Conservation (phyloP, 805 yeast species). For the Ogataea glucozyma region DNA sequence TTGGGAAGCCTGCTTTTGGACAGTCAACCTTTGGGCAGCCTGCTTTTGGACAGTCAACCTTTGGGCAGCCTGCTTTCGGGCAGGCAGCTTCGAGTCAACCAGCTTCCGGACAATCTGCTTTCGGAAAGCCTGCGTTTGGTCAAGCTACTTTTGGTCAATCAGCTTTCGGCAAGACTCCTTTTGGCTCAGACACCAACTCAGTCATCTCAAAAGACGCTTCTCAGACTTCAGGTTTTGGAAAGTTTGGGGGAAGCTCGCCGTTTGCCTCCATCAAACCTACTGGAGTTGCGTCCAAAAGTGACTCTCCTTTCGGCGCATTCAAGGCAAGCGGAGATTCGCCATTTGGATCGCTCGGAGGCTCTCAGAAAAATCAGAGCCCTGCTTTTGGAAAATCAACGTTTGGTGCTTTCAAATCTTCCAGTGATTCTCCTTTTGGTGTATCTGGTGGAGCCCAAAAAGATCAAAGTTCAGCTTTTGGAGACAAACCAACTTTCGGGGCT, state of each 20-base stretch:
- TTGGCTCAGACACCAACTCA: slow-evolving; percentile 3
- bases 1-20: slow-evolving; percentile 27
- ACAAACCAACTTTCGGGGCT: background rate
- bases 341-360: background rate
- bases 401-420: background rate
- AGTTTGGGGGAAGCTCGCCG: slow-evolving; percentile 1
- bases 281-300: too few relatives aligned
- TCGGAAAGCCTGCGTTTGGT: slow-evolving; percentile 29
- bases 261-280: background rate
- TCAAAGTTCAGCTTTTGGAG: background rate
- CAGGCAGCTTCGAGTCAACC: slow-evolving; percentile 15
- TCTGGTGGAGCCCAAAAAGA: background rate
- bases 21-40: slow-evolving; percentile 29
- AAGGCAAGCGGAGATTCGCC: background rate
- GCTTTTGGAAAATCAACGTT: background rate
- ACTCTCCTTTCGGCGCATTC: slow-evolving; percentile 3
- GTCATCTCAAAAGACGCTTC: background rate
- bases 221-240: slow-evolving; percentile 2
- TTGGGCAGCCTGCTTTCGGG: slow-evolving; percentile 23
- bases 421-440: background rate
- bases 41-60: slow-evolving; percentile 30
- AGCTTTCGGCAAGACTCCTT: slow-evolving; percentile 1
- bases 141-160: slow-evolving; percentile 9
- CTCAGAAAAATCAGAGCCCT: background rate
- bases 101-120: slow-evolving; percentile 16